phyloP scores from a whole-genome alignment of 2,329 filamentous ascomycete species.

The Colletotrichum kahawae region DNA sequence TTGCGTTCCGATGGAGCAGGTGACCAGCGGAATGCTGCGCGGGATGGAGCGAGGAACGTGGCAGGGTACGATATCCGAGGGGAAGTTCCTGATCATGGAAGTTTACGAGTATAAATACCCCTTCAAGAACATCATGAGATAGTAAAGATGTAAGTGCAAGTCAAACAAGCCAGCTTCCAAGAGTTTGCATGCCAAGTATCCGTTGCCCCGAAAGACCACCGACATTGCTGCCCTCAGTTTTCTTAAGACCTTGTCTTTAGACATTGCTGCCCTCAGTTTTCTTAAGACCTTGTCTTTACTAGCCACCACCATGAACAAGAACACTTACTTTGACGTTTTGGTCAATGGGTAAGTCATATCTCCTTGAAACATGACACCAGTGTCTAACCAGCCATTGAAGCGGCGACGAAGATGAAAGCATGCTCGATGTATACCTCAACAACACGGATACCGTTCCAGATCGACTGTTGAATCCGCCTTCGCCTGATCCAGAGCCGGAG shows the following conservation, averaged over 20 bases:
- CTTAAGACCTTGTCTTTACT: not conserved
- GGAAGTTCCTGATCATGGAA: not conserved
- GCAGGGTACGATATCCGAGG: not conserved
- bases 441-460: not conserved
- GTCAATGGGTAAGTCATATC: not conserved
- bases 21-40: not conserved
- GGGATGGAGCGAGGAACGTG: not conserved
- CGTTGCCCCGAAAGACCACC: too few relatives aligned
- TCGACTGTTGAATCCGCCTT: not conserved
- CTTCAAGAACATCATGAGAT: not conserved
- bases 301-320: accelerated
- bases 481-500: too few relatives aligned
- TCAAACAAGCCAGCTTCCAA: too few relatives aligned
- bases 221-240: too few relatives aligned
- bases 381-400: not conserved
- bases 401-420: accelerated
- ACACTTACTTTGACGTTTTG: not conserved
- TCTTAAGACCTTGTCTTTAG: too few relatives aligned
- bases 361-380: too few relatives aligned
- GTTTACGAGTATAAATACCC: not conserved
- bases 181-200: accelerated
- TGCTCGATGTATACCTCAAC: not conserved
- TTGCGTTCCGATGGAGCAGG: not conserved
- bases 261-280: not conserved
- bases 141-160: accelerated